Evolutionary conservation across 495 filamentous ascomycete genomes (phyloP).

Genomic region (Xylaria nigripes): DNA sequence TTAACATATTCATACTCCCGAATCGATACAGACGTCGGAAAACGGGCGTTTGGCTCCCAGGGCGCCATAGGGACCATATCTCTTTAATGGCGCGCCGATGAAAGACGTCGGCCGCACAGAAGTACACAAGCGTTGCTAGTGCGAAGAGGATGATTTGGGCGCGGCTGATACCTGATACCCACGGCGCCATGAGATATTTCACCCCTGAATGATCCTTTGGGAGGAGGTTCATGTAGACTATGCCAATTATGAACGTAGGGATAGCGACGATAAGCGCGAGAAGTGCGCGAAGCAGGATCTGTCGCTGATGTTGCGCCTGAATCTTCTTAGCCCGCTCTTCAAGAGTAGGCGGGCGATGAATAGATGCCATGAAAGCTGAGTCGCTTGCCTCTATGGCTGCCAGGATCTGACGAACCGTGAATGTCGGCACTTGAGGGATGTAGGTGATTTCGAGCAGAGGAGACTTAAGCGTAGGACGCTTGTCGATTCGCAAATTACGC

Average conservation of each 20-base stretch:
- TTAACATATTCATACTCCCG: slow-evolving; percentile 93
- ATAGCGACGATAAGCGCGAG: slow-evolving; percentile 69
- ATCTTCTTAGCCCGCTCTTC: slow-evolving; percentile 76
- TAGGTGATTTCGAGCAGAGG: slow-evolving; percentile 70
- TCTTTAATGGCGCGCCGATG: slow-evolving; percentile 74
- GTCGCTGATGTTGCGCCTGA: slow-evolving; percentile 52
- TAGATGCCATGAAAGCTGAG: slow-evolving; percentile 52
- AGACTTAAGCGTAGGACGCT: slow-evolving; percentile 35
- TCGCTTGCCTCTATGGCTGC: slow-evolving; percentile 56
- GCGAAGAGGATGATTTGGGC: slow-evolving; percentile 79
- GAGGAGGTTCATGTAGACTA: slow-evolving; percentile 84
- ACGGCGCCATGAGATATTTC: slow-evolving; percentile 58
- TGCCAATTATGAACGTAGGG: slow-evolving; percentile 82
- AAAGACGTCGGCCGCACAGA: slow-evolving; percentile 81
- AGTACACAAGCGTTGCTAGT: slow-evolving; percentile 82
- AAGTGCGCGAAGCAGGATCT: slow-evolving; percentile 55
- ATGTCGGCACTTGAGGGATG: slow-evolving; percentile 52
- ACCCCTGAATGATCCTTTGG: slow-evolving; percentile 46
- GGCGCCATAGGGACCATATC: slow-evolving; percentile 69
- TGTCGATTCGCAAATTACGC: slow-evolving; percentile 41
- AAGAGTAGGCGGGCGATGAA: slow-evolving; percentile 75
- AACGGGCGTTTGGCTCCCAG: slow-evolving; percentile 66
- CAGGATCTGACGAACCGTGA: slow-evolving; percentile 74
- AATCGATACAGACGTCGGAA: slow-evolving; percentile 79
- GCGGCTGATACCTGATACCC: slow-evolving; percentile 66